Evolutionary conservation across 202 grass and related monocot species (phyloP).

Genomic region (Hordeum pubiflorum): DNA sequence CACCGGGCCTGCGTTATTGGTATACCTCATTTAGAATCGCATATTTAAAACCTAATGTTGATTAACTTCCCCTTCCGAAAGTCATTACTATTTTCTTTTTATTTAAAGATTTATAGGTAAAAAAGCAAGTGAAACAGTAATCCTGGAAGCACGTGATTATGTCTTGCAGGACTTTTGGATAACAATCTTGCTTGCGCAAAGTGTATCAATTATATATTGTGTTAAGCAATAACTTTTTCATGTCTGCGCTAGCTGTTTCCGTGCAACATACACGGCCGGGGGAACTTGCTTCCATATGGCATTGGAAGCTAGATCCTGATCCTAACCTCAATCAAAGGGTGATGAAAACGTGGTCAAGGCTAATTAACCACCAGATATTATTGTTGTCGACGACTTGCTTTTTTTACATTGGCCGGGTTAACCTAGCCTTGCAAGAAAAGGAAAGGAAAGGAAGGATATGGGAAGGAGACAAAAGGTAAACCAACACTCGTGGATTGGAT

Average conservation of each 20-base stretch:
- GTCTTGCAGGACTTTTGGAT: not conserved
- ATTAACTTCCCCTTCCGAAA: no score
- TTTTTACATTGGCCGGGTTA: constrained; percentile 1
- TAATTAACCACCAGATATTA: not conserved
- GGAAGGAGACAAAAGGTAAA: not conserved
- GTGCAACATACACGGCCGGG: not conserved
- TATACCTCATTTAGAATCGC: not conserved
- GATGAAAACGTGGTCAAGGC: not conserved
- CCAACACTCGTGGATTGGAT: constrained; percentile 27
- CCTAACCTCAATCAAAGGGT: not conserved
- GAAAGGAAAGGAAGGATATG: not conserved
- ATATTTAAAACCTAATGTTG: no score
- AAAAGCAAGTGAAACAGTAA: not conserved
- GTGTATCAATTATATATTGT: not conserved
- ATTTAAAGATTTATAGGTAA: no score
- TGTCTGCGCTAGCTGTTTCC: not conserved
- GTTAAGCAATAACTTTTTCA: constrained; percentile 20
- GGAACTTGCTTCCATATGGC: constrained; percentile 11
- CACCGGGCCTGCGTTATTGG: not conserved
- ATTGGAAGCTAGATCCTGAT: not conserved
- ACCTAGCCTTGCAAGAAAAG: constrained; percentile 27
- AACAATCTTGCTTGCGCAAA: not conserved
- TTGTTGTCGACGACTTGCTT: not conserved
- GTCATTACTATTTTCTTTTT: no score
- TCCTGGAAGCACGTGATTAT: constrained; percentile 18